Evolutionary conservation across 345 rosid species (phyloP), one percentile per base, ranked within the genome.

Genomic region (Eucalyptus globulus): DNA sequence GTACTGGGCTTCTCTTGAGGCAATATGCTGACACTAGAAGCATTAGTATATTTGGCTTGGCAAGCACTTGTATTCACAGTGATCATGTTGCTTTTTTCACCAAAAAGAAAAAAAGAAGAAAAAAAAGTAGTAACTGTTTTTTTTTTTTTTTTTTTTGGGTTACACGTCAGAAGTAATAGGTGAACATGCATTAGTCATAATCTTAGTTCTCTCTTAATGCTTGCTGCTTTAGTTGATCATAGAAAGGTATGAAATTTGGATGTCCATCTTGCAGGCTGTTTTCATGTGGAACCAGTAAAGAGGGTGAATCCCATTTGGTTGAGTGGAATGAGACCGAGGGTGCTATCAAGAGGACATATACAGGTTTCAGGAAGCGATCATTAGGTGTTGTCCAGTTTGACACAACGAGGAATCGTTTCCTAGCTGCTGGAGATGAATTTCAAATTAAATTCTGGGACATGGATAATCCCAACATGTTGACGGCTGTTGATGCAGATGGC

Each of bases 251-350:
- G 62, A n/a, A n/a, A 49, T 53, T 86, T 86, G n/a, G 67, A n/a
- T 87, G 58, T 15, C 47, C 37, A 56, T 53, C 85, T 45, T 91
- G 89, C 89, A 95, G 97, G 93, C 91, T 95, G 31, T 95, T 95
- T 88, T 95, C 96, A 31, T 95, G 97, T 86, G 97, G 96, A 69
- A 95, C 96, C 80, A 96, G 94, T 90, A 95, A 94, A 92, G 97
- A 94, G 5, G 96, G 98, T 26, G 95, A 95, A 65, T 95, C 96
- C 44, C 92, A 92, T 87, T 91, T 96, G 37, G 95, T 94, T 88
- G 96, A 96, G 91, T 94, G 96, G 98, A 96, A 95, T 54, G 96
- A 94, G 90, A 96, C 95, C 88, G 96, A 95, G 90, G 96, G 95
- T 86, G 93, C 95, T 31, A 91, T 95, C 83, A 94, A 93, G 86